A percentile compares a stretch with the other conserved stretches of the same genome.
phyloP scores from a whole-genome alignment of 2,329 filamentous ascomycete genomes.

The Stagonosporopsis tanaceti region DNA sequence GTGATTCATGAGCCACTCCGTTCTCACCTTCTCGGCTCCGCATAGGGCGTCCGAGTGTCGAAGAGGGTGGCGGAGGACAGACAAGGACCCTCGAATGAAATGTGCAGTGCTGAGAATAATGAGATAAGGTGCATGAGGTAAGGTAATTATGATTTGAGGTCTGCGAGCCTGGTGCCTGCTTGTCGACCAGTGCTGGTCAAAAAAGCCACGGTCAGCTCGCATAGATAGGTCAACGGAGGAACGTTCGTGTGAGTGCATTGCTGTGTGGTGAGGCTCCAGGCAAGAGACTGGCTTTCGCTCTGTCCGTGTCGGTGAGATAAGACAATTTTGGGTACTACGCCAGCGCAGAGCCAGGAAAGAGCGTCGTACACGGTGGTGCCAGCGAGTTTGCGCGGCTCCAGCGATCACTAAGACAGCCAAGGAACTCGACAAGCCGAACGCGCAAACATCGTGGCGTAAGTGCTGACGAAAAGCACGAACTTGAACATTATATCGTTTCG shows the following conservation, averaged over 20 bases:
- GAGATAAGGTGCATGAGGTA: conserved; percentile 1
- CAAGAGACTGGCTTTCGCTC: background rate
- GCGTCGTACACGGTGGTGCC: background rate
- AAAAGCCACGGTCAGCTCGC: background rate
- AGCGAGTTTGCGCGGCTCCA: background rate
- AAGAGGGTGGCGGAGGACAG: background rate
- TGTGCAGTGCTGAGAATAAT: background rate
- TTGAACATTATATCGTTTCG: conserved; percentile 29
- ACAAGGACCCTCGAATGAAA: background rate
- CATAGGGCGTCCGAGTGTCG: background rate
- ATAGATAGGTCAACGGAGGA: background rate
- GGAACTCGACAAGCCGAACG: background rate
- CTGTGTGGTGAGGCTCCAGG: background rate
- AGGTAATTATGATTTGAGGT: background rate
- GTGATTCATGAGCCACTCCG: background rate
- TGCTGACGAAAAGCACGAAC: background rate
- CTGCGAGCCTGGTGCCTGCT: background rate
- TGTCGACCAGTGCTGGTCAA: conserved; percentile 1
- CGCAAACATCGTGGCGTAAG: background rate
- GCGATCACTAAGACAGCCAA: background rate
- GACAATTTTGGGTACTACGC: background rate
- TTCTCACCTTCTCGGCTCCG: background rate
- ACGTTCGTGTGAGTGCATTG: background rate
- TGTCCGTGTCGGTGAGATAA: background rate
- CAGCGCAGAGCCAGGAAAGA: conserved; percentile 2